phyloP scores from a whole-genome alignment of 2,329 filamentous ascomycete genomes.

The Aspergillus quadrilineatus region DNA sequence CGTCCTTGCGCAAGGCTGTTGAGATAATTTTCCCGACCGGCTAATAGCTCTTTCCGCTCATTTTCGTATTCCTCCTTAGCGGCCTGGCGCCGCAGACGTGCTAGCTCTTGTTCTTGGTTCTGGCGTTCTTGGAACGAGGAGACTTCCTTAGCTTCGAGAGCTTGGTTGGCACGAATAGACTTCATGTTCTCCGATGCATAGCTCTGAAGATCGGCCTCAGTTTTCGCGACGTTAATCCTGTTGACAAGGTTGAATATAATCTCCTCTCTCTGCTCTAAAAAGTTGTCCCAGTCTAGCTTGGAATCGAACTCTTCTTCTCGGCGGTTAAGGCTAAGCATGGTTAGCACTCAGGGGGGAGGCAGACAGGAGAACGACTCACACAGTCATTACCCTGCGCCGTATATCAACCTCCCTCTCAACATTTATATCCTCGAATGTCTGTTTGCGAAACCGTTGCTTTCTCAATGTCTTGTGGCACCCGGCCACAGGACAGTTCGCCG shows the following conservation, averaged over 20 bases:
- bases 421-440: conserved; percentile 84
- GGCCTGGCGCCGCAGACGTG: conserved; percentile 61
- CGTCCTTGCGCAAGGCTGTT: conserved; percentile 65
- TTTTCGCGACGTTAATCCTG: conserved; percentile 65
- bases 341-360: not conserved
- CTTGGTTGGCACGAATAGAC: conserved; percentile 55
- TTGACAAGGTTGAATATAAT: conserved; percentile 85
- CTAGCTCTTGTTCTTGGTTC: conserved; percentile 65
- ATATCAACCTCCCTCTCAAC: conserved; percentile 96
- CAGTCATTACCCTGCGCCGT: conserved; percentile 68
- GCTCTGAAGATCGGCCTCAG: conserved; percentile 58
- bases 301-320: conserved; percentile 87
- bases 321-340: conserved; percentile 72
- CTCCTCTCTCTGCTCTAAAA: conserved; percentile 88
- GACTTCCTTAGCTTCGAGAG: conserved; percentile 49
- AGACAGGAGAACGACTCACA: conserved; percentile 38
- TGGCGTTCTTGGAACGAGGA: conserved; percentile 48
- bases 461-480: conserved; percentile 85
- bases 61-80: conserved; percentile 68
- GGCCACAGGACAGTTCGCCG: conserved; percentile 87
- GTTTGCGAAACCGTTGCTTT: conserved; percentile 76
- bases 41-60: conserved; percentile 63
- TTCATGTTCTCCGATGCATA: conserved; percentile 72
- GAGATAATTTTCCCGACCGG: conserved; percentile 67
- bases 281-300: conserved; percentile 83